A percentile compares a stretch with the other conserved stretches of the same genome.
Conservation (phyloP, 352 stramenopile genomes). For the Hyaloperonospora arabidopsidis region DNA sequence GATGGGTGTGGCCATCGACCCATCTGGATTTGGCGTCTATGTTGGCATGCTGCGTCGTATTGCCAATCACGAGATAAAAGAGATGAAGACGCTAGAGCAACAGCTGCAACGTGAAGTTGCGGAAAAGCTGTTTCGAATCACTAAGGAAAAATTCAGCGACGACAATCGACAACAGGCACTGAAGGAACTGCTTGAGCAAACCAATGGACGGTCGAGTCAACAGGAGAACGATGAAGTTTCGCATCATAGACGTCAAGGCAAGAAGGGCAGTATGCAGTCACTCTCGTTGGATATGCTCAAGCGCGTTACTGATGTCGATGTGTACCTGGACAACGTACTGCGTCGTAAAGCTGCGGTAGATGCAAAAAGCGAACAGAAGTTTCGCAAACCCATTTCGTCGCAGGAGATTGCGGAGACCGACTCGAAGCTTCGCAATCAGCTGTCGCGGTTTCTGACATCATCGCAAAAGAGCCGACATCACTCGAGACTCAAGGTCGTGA, state of each 20-base stretch:
- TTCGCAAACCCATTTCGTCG: conserved; percentile 43
- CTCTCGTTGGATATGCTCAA: conserved; percentile 77
- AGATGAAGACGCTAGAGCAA: conserved; percentile 71
- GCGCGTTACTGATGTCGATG: conserved; percentile 71
- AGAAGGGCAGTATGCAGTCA: conserved; percentile 38
- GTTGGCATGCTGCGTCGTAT: conserved; percentile 72
- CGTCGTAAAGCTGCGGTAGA: conserved; percentile 40
- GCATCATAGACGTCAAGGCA: conserved; percentile 13
- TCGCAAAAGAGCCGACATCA: conserved; percentile 75
- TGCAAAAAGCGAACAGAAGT: conserved; percentile 24
- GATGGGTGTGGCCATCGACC: conserved; percentile 62
- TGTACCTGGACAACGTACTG: conserved; percentile 80
- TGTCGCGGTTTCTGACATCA: conserved; percentile 61
- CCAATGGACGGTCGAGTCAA: conserved; percentile 15
- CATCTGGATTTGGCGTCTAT: conserved; percentile 61
- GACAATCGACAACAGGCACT: conserved; percentile 73
- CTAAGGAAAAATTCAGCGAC: conserved; percentile 78
- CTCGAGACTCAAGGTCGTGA: conserved; percentile 76
- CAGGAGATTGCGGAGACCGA: conserved; percentile 69
- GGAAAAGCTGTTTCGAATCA: conserved; percentile 72
- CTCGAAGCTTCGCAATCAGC: conserved; percentile 67
- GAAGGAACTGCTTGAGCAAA: conserved; percentile 45
- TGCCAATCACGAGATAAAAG: conserved; percentile 66
- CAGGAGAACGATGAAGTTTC: conserved; percentile 9
- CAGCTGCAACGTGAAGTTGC: conserved; percentile 77